A percentile compares a stretch with the other conserved stretches of the same genome.
phyloP scores from a whole-genome alignment of 192 early-diverging fungal genomes.

The Spinellus fusiger region DNA sequence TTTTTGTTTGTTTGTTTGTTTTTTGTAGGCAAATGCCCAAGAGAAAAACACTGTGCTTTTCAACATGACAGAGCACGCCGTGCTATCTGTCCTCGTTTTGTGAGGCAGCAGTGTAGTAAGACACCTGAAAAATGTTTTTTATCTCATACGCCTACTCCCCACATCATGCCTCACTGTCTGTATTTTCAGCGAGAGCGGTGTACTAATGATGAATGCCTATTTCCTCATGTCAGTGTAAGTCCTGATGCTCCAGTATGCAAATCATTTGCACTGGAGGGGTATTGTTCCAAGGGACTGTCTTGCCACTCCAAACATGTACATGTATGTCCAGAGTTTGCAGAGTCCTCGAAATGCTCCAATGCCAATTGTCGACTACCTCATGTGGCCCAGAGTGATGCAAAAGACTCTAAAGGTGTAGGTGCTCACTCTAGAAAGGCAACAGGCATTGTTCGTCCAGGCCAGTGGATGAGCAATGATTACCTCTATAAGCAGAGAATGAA shows the following conservation, averaged over 20 bases:
- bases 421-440: neutral
- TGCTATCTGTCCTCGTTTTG: constrained; percentile 46
- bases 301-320: constrained; percentile 61
- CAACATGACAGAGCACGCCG: constrained; percentile 42
- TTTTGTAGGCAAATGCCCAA: constrained; percentile 35
- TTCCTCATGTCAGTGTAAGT: constrained; percentile 50
- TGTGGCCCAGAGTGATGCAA: constrained; percentile 19
- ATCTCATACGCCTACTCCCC: constrained; percentile 50
- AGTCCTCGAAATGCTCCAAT: constrained; percentile 49
- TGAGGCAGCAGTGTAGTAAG: constrained; percentile 41
- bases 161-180: constrained; percentile 50
- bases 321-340: constrained; percentile 66
- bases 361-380: constrained; percentile 58
- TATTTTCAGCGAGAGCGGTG: constrained; percentile 65
- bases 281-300: constrained; percentile 46
- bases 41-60: constrained; percentile 32
- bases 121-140: constrained; percentile 29
- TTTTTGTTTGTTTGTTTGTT: neutral
- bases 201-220: constrained; percentile 45
- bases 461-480: constrained; percentile 7
- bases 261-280: constrained; percentile 57
- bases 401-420: neutral
- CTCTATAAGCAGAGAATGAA: neutral
- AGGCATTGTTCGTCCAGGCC: constrained; percentile 5
- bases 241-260: constrained; percentile 57